These are phyloP conservation scores for Micractinium conductrix DNA, from an alignment of 139 green algal species.

Conservation along the genomic window DNA sequence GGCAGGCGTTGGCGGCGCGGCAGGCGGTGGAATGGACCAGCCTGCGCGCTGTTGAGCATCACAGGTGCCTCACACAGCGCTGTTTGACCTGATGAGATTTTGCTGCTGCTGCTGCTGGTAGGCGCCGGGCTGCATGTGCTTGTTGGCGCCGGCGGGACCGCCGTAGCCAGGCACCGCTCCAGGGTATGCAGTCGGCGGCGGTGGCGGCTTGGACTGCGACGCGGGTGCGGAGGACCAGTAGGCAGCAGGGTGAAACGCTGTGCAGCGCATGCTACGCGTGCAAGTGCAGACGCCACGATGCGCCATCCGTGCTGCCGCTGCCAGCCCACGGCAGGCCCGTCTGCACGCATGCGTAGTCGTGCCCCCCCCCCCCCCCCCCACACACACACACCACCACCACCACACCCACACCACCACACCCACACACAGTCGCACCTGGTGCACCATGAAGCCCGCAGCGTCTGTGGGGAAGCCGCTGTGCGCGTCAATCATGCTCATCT, in stretches of 20 bases:
- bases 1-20: no score
- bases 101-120: conserved; percentile 35
- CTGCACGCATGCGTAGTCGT: no score
- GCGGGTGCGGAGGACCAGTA: background rate
- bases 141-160: conserved; percentile 33
- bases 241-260: no score
- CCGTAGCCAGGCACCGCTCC: background rate
- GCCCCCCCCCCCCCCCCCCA: no score
- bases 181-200: conserved; percentile 15
- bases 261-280: no score
- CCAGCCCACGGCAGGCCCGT: no score
- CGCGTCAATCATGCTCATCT: conserved; percentile 54
- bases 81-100: conserved; percentile 35
- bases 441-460: conserved; percentile 41
- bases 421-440: background rate
- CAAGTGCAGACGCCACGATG: no score
- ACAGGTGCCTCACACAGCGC: conserved; percentile 1
- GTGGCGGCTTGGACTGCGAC: conserved; percentile 17
- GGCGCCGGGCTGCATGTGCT: conserved; percentile 26
- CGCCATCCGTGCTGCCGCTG: no score
- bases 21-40: no score
- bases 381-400: no score
- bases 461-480: conserved; percentile 44
- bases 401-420: no score
- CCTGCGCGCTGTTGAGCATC: no score